These are phyloP conservation scores for Alternaria rosae DNA, from an alignment of 2,329 filamentous ascomycete genomes.

Conservation along the genomic window DNA sequence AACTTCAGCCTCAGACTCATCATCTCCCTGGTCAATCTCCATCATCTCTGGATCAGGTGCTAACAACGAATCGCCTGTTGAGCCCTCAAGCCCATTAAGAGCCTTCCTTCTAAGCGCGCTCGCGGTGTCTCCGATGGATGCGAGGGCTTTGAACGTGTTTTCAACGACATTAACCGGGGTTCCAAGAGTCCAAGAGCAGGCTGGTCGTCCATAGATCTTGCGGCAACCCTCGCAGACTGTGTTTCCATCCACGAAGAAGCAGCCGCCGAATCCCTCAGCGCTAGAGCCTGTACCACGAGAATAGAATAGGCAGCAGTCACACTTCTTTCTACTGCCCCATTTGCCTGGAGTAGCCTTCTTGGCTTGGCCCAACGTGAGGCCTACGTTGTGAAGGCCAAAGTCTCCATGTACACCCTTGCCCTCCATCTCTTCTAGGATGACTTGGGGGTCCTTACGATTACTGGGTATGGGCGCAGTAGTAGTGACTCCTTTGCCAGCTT, in stretches of 20 bases:
- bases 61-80: background rate
- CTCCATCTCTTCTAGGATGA: background rate
- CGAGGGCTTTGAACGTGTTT: background rate
- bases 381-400: background rate
- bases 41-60: background rate
- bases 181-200: background rate
- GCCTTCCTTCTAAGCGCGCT: background rate
- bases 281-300: background rate
- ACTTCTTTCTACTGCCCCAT: no score
- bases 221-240: background rate
- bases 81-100: background rate
- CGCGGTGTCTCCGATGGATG: background rate
- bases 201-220: background rate
- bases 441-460: background rate
- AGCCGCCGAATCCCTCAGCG: no score
- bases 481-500: background rate
- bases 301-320: background rate
- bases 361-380: background rate
- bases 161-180: background rate
- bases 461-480: background rate
- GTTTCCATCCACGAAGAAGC: background rate
- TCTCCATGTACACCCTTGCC: background rate
- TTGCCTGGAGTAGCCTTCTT: background rate
- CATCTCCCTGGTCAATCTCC: background rate
- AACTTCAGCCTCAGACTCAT: no score